Conservation (phyloP, 129 eudicot species). For the Dittrichia graveolens region DNA sequence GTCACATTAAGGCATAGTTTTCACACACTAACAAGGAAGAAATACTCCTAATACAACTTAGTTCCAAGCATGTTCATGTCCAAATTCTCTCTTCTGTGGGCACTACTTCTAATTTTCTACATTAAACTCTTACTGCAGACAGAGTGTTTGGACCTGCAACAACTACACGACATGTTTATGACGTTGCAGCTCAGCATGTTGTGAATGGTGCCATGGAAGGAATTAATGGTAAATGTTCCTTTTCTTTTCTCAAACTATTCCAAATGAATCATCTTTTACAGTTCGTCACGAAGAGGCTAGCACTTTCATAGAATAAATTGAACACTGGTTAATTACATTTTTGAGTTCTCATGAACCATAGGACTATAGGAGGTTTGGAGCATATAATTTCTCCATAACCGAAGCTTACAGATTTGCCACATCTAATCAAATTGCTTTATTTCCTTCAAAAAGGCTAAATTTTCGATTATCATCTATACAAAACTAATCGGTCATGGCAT, state of each 20-base stretch:
- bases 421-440: not conserved
- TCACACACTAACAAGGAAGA: not conserved
- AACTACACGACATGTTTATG: slow-evolving; percentile 91
- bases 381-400: not conserved
- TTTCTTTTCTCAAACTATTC: not conserved
- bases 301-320: not conserved
- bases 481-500: not conserved
- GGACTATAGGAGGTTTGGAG: slow-evolving; percentile 1
- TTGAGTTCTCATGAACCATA: slow-evolving; percentile 11
- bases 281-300: slow-evolving; percentile 1
- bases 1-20: not conserved
- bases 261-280: not conserved
- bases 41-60: not conserved
- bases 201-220: slow-evolving; percentile 95
- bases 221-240: slow-evolving; percentile 59
- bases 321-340: not conserved
- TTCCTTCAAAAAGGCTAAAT: not conserved
- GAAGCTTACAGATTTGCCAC: slow-evolving; percentile 7
- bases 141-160: slow-evolving; percentile 98
- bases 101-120: not conserved
- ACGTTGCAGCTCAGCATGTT: slow-evolving; percentile 91
- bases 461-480: not conserved
- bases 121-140: slow-evolving; percentile 46
- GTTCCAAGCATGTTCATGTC: not conserved
- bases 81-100: not conserved